phyloP scores from a whole-genome alignment of 2,329 filamentous ascomycete genomes.

The Gnomoniopsis smithogilvyi region DNA sequence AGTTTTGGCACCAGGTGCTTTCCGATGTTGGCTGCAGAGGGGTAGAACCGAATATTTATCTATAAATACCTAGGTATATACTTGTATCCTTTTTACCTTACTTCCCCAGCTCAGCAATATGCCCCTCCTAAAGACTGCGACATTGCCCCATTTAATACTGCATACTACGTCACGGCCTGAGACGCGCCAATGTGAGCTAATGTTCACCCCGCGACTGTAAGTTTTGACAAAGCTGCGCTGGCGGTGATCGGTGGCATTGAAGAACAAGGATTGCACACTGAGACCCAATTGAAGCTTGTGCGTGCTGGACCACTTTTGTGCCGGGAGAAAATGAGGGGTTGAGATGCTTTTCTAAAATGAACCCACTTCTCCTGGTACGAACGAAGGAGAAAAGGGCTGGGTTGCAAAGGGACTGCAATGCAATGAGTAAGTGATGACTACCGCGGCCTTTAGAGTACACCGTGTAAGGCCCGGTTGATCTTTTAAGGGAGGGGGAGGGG shows the following conservation, averaged over 20 bases:
- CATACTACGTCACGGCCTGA: neutral
- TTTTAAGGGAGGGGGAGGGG: neutral
- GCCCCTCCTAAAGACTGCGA: neutral
- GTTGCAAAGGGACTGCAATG: neutral
- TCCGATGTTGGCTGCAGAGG: too few species aligned
- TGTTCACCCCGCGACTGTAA: neutral
- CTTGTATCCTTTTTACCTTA: neutral
- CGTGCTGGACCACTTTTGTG: neutral
- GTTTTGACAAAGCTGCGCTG: neutral
- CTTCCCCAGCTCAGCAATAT: neutral
- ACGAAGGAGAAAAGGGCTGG: neutral
- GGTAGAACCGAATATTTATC: too few species aligned
- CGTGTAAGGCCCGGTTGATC: neutral
- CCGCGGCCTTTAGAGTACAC: too few species aligned
- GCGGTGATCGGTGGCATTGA: neutral
- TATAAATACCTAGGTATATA: neutral
- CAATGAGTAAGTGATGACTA: slow-evolving; percentile 11
- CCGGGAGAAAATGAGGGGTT: too few species aligned
- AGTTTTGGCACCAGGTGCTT: too few species aligned
- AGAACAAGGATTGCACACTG: too few species aligned
- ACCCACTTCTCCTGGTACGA: neutral
- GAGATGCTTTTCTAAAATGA: too few species aligned
- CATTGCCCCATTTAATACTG: neutral
- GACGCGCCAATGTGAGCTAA: neutral
- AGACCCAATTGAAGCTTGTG: neutral